A percentile compares a stretch with the other conserved stretches of the same genome.
These are phyloP conservation scores for Pythium aphanidermatum DNA, from an alignment of 352 stramenopile genomes.

Conservation along the genomic window DNA sequence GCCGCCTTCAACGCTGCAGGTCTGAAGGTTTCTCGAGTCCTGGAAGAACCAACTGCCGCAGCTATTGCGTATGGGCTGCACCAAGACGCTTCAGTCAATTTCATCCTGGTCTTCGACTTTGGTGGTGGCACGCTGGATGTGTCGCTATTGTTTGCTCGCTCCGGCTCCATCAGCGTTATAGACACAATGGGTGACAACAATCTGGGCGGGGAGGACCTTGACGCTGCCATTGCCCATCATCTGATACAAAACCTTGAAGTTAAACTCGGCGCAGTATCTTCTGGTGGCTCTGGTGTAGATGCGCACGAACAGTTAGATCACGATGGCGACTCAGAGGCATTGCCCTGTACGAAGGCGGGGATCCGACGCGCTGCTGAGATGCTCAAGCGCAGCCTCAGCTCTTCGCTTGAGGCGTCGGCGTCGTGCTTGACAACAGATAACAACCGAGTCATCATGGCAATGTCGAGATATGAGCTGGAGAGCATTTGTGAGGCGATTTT, in stretches of 20 bases:
- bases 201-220: constrained; percentile 88
- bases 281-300: not conserved
- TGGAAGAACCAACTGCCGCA: constrained; percentile 91
- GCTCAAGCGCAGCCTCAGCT: constrained; percentile 48
- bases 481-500: constrained; percentile 36
- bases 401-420: constrained; percentile 15
- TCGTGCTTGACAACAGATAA: constrained; percentile 22
- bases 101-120: constrained; percentile 96
- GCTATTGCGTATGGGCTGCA: constrained; percentile 95
- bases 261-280: not conserved
- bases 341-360: constrained; percentile 47
- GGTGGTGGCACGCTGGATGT: constrained; percentile 93
- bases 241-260: constrained; percentile 47
- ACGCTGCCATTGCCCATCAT: constrained; percentile 82
- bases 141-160: constrained; percentile 89
- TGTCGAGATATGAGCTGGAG: constrained; percentile 47
- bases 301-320: constrained; percentile 9
- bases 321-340: too few relatives aligned
- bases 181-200: constrained; percentile 91
- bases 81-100: constrained; percentile 88
- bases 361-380: constrained; percentile 49
- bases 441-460: constrained; percentile 10
- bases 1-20: constrained; percentile 36
- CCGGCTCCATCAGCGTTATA: constrained; percentile 95
- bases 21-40: constrained; percentile 39